Evolutionary conservation across 208 protist species (phyloP), one percentile per base, ranked within the genome.

Genomic region (Leishmania gerbilli): DNA sequence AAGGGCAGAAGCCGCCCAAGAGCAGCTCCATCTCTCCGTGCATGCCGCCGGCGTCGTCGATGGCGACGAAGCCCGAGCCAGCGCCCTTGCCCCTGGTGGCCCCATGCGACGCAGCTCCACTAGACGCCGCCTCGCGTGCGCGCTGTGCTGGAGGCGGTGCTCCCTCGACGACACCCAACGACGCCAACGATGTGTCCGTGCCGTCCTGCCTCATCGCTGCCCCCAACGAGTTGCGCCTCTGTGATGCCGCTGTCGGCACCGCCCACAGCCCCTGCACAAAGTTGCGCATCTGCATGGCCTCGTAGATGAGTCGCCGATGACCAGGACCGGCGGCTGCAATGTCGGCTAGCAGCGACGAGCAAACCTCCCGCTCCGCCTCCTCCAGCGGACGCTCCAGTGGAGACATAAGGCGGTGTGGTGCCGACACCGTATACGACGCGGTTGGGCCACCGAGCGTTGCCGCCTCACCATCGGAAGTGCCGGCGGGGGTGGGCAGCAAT

Each of bases 221-320:
- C 15, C 27, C 24, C n/a, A 47, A 51, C 2, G n/a, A 27, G 24
- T 19, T 24, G 21, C 37, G 58, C 15, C 37, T 19, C n/a, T 7
- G 75, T 21, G 24, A 34, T 17, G 42, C 40, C 51, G 74, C 21
- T 24, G 24, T 24, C 31, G 58, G 42, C 11, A 21, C 42, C 21
- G 80, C 67, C 82, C 82, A 86, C 55, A 71, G 9, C 55, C 78
- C 74, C 74, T 55, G n/a, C 65, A 80, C 74, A 56, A 86, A 86
- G 27, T 24, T 51, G 47, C 78, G 82, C 74, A 86, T 56, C 79
- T 82, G 77, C 78, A 86, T 62, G 2, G 82, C 82, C 21, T 86
- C 82, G 47, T 76, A 62, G 27, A 86, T 64, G 75, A 82, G 78
- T 27, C 67, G 77, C 34, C 77, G 62, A 55, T 86, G 82, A 0